These are phyloP conservation scores for Cutaneotrichosporon arboriforme DNA, from an alignment of 1,284 basidiomycete genomes.

Conservation along the genomic window DNA sequence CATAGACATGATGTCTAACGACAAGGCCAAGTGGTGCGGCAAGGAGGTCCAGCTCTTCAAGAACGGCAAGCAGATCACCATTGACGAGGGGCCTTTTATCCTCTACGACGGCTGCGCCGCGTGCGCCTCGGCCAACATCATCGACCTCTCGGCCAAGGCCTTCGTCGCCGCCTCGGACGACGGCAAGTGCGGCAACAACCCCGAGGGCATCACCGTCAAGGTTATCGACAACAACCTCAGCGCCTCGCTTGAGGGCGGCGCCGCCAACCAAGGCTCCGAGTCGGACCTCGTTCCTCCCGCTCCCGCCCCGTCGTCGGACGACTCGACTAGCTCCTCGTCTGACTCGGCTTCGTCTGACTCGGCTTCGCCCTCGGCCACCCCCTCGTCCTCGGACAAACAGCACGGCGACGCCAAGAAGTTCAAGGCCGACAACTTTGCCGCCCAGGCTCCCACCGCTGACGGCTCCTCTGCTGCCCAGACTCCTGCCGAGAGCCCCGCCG, in stretches of 20 bases:
- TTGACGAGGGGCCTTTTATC: conserved; percentile 34
- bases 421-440: not conserved
- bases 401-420: too few species aligned
- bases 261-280: not conserved
- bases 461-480: not conserved
- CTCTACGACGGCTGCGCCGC: conserved; percentile 34
- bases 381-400: too few species aligned
- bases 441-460: not conserved
- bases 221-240: conserved; percentile 22
- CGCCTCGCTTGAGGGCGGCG: not conserved
- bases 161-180: conserved; percentile 13
- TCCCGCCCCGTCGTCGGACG: too few species aligned
- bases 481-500: not conserved
- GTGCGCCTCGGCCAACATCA: conserved; percentile 19
- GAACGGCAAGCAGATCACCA: conserved; percentile 22
- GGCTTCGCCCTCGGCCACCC: not conserved
- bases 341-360: not conserved
- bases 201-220: conserved; percentile 26
- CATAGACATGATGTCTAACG: conserved; percentile 14
- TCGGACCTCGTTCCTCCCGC: not conserved
- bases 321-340: not conserved
- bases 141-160: conserved; percentile 31
- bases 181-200: conserved; percentile 27
- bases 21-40: conserved; percentile 21
- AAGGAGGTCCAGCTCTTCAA: conserved; percentile 30